A percentile compares a stretch with the other conserved stretches of the same genome.
Evolutionary conservation across 2,329 filamentous ascomycete species (phyloP).

Genomic region (Ophiosphaerella korrae): DNA sequence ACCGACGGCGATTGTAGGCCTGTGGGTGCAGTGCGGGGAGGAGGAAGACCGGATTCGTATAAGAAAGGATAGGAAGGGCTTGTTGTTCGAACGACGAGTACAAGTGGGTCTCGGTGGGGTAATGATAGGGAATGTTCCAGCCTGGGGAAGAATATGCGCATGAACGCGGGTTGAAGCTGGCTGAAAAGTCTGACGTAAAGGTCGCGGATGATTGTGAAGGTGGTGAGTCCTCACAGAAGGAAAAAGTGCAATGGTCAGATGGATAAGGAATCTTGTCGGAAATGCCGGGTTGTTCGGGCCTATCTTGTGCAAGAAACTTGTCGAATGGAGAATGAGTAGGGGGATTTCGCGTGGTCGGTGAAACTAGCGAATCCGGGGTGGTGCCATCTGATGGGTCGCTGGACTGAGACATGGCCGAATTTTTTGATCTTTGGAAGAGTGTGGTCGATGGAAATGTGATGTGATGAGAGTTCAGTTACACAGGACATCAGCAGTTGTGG

Average conservation of each 20-base stretch:
- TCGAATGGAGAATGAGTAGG: conserved; percentile 15
- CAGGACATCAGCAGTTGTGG: conserved; percentile 13
- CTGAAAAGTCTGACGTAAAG: conserved; percentile 17
- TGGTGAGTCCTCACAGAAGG: conserved; percentile 1
- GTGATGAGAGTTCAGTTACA: conserved; percentile 25
- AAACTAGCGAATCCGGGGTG: background rate
- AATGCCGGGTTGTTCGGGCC: conserved; percentile 3
- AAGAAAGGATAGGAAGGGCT: conserved; percentile 8
- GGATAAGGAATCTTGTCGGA: conserved; percentile 8
- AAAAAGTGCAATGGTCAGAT: conserved; percentile 11
- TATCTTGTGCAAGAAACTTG: conserved; percentile 11
- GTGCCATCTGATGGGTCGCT: background rate
- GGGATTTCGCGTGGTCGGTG: conserved; percentile 5
- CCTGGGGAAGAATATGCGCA: conserved; percentile 16
- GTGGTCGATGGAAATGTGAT: conserved; percentile 7
- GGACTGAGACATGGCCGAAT: conserved; percentile 26
- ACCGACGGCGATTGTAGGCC: conserved; percentile 30
- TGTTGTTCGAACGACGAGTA: background rate
- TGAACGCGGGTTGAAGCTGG: conserved; percentile 8
- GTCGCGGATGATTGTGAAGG: conserved; percentile 8
- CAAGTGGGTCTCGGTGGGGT: conserved; percentile 15
- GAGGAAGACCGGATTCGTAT: conserved; percentile 9
- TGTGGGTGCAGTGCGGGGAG: conserved; percentile 5
- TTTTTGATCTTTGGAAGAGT: conserved; percentile 1
- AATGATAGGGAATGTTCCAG: conserved; percentile 19